Base-by-base conservation (phyloP, 106 monocot genomes). In the Acanthochlamys bracteata region DNA sequence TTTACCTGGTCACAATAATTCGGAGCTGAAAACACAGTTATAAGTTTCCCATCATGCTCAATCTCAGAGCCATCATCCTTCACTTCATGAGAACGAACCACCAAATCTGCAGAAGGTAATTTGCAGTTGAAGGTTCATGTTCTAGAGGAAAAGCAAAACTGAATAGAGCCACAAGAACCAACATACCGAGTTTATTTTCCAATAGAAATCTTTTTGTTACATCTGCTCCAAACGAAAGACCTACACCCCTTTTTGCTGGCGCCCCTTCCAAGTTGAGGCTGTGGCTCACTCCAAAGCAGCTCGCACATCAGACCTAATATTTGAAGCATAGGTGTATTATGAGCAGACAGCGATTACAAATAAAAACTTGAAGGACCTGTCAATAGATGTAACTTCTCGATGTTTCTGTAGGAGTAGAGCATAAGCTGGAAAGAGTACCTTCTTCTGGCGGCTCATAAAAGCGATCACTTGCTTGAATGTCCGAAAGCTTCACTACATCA, bases 1-100 rank as follows among this genome's bases (percentile, higher is more conserved):
- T 20, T 22, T 80, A 93, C 95, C 95, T 96, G 87, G 70, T 90
- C 88, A 69, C 96, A 90, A 69, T 90, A 90, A 64, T 96, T 96
- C 21, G 96, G 96, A 42, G 96, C 96, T 69, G 96, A 96, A 72
- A 96, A 96, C 16, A 96, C 96, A 25, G 96, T 96, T 68, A 96
- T 91, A 69, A 96, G 82, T 57, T 91, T 96, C 54, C 88, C 96
- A 78, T 81, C 88, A 69, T 96, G 96, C 52, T 88, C 88, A 71
- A 96, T 85, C 70, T 96, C 96, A 83, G 88, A 96, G 16, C 96
- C 96, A 55, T 96, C 96, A 70, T 96, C 96, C 68, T 96, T 96
- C 47, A 96, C 91, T 74, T 96, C 96, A 71, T 96, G 96, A 2
- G 96, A 96, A 46, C 96, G 86, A 53, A 96, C 88, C 66, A 96